Base-by-base conservation (phyloP, 352 stramenopile species). In the Phytophthora pseudosyringae region DNA sequence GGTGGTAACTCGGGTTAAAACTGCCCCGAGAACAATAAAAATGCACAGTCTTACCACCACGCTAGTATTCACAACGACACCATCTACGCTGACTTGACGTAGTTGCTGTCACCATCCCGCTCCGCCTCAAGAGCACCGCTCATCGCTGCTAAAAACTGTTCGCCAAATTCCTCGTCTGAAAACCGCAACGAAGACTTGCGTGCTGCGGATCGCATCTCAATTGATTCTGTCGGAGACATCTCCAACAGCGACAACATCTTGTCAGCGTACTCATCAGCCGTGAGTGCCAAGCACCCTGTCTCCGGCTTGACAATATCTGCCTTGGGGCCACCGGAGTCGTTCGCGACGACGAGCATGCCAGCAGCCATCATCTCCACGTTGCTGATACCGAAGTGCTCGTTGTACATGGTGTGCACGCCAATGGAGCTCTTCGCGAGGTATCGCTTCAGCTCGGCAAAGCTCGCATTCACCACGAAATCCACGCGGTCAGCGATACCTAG, bases 341-440 rank as follows among this genome's bases (percentile, higher is more conserved):
- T 98, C 5, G 98, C 98, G 6, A 99, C 78, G 0, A 97, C 86
- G 1, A 99, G 75, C 54, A 99, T 75, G 10, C 97, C 97, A 1
- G 97, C 94, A 8, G 97, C 93, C 95, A 99, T 99, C 96, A 99
- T 99, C 83, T 99, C 98, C 40, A 99, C 98, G 31, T 99, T 96
- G 47, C 97, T 97, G 73, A 99, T 99, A 7, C 98, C 98, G 85
- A 99, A 99, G 78, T 99, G 98, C 75, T 99, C 98, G 59, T 99
- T 99, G 83, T 97, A 98, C 98, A 99, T 99, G 12, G 97, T 99
- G 81, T 99, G 98, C 6, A 99, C 69, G 4, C 98, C 98, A 16
- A 99, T 90, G 7, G 85, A 88, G 56, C 92, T 86, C 36, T 69
- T 81, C 5, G 75, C 71, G 16, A 99, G 71, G 47, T 90, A 95